Conservation (phyloP, 1,139 yeast genomes). For the Saccharomycopsis hybrid region DNA sequence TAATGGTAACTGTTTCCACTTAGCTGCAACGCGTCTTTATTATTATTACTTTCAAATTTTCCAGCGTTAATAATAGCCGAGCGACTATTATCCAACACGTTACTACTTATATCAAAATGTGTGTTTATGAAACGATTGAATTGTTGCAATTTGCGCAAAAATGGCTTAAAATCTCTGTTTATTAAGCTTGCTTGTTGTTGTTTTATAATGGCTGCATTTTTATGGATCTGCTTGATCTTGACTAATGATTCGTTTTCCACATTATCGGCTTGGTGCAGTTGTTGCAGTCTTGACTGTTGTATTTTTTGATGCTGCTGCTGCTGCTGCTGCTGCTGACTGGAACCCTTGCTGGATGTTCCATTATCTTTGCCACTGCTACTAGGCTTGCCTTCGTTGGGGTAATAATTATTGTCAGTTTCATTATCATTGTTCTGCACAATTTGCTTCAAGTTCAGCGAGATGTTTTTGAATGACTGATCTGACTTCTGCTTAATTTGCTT, state of each 20-base stretch:
- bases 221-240: constrained; percentile 17
- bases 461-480: constrained; percentile 2
- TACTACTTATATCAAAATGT: constrained; percentile 4
- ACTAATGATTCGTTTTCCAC: constrained; percentile 12
- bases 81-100: background rate
- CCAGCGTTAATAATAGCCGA: background rate
- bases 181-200: constrained; percentile 5
- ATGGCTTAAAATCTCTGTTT: constrained; percentile 3
- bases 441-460: constrained; percentile 5
- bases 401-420: background rate
- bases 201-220: constrained; percentile 12
- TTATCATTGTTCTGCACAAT: constrained; percentile 7
- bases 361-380: background rate
- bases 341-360: background rate
- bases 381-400: background rate
- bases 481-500: constrained; percentile 14
- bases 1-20: too few relatives aligned
- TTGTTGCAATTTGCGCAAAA: constrained; percentile 6
- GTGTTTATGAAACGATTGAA: constrained; percentile 5
- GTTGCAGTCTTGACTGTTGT: too few relatives aligned
- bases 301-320: too few relatives aligned
- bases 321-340: too few relatives aligned
- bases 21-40: background rate
- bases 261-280: background rate
- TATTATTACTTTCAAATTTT: background rate